These are phyloP conservation scores for Hordeum marinum DNA, from an alignment of 176 grass and related monocot species.

Conservation along the genomic window DNA sequence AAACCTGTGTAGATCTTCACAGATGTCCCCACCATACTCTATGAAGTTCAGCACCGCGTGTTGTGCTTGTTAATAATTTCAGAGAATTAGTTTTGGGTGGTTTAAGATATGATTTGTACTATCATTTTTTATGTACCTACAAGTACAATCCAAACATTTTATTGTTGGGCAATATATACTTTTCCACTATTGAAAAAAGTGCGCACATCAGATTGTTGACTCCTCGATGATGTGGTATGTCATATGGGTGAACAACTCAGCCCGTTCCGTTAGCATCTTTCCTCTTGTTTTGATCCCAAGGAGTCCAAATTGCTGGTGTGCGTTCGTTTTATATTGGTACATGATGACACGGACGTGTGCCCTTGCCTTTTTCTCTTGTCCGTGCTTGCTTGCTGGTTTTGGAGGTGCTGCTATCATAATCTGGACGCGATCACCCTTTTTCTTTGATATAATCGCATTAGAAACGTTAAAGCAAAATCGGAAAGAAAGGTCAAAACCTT, in stretches of 20 bases:
- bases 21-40: neutral
- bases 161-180: neutral
- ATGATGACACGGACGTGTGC: neutral
- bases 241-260: neutral
- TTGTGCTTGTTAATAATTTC: neutral
- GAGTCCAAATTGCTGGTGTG: neutral
- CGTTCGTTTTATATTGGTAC: neutral
- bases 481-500: neutral
- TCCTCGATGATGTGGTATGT: neutral
- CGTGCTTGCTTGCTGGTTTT: neutral
- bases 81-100: neutral
- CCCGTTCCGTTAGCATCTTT: neutral
- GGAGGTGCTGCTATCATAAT: neutral
- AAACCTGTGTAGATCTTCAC: neutral
- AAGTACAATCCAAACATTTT: neutral
- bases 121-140: neutral
- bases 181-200: neutral
- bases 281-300: slow-evolving; percentile 37
- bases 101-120: neutral
- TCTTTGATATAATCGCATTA: neutral
- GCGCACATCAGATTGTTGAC: slow-evolving; percentile 5
- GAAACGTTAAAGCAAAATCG: neutral
- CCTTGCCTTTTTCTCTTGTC: slow-evolving; percentile 4
- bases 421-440: neutral
- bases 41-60: neutral